Base-by-base conservation (phyloP, 192 early-diverging fungal species). In the Thamnidium elegans region DNA sequence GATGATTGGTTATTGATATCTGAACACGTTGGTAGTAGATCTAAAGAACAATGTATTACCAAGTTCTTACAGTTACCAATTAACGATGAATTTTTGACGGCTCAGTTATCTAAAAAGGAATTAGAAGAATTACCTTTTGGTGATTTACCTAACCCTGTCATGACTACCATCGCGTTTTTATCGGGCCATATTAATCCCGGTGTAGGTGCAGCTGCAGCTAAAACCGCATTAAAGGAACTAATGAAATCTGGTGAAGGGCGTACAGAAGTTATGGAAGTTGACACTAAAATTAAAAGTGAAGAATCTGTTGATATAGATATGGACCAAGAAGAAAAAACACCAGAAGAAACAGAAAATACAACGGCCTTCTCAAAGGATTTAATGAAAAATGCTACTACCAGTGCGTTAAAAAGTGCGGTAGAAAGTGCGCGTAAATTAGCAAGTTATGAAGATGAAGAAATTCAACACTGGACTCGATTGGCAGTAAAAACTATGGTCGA, bases 1-100 rank as follows among this genome's bases (percentile, higher is more conserved):
- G 91, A 97, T 48, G 94, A 97, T 69, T 99, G 97, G 97, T 81
- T 85, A 59, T 83, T 86, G 46, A 86, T 99, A 42, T 86, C 95
- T 14, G 93, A 94, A 50, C 93, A 96, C 62, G 94, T 99, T 4
- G 94, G 93, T 0, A 92, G 90, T 11, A 79, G 90, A 34, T 89
- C 88, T 3, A 89, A 90, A 65, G 93, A 96, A 55, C 90, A 97
- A 67, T 99, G 97, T 65, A 85, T 99, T 30, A 72, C 90, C 39
- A 84, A 91, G 34, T 98, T 99, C 73, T 73, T 91, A 19, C 85
- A 93, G 71, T 72, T 97, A 61, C 96, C 96, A 7, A 92, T 98
- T 23, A 91, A 93, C 62, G 93, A 95, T 50, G 85, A 83, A 4
- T 92, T 88, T 59, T 74, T 91, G 42, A 59, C 73, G 36, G 55